A percentile compares a stretch with the other conserved stretches of the same genome.
Evolutionary conservation across 805 yeast genomes (phyloP).

Genomic region (Yueomyces sp.): DNA sequence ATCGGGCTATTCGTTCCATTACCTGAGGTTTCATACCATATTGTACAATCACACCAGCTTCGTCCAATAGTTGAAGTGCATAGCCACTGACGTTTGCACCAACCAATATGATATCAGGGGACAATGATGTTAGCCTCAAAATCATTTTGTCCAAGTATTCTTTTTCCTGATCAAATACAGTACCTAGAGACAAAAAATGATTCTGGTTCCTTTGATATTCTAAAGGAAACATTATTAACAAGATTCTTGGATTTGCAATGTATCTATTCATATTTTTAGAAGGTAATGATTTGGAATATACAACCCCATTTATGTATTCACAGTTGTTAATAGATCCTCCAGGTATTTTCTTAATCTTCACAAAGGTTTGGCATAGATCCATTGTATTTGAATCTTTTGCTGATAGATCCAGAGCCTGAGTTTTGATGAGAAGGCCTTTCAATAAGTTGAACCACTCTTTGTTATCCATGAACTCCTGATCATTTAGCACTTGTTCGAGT

Average conservation of each 20-base stretch:
- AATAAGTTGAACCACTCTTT: conserved; percentile 50
- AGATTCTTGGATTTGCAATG: conserved; percentile 57
- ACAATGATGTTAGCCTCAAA: conserved; percentile 58
- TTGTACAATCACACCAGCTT: conserved; percentile 70
- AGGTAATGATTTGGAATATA: conserved; percentile 75
- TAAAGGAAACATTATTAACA: conserved; percentile 76
- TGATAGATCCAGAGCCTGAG: conserved; percentile 48
- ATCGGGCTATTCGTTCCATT: conserved; percentile 59
- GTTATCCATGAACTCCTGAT: conserved; percentile 36
- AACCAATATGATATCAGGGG: conserved; percentile 67
- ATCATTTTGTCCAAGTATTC: conserved; percentile 77
- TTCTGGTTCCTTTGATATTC: conserved; percentile 72
- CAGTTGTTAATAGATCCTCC: conserved; percentile 63
- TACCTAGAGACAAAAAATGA: conserved; percentile 68
- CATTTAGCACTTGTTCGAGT: conserved; percentile 46
- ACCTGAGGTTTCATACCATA: conserved; percentile 72
- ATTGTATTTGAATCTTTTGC: conserved; percentile 54
- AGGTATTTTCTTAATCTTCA: conserved; percentile 70
- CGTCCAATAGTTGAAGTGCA: conserved; percentile 58
- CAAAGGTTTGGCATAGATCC: conserved; percentile 69
- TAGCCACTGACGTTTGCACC: conserved; percentile 73
- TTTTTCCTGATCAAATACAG: conserved; percentile 74
- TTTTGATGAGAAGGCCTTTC: conserved; percentile 35
- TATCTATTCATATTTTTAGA: conserved; percentile 60
- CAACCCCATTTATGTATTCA: conserved; percentile 57